Conservation (phyloP, 78 protist genomes). For the Dictyostelium capitatum region DNA sequence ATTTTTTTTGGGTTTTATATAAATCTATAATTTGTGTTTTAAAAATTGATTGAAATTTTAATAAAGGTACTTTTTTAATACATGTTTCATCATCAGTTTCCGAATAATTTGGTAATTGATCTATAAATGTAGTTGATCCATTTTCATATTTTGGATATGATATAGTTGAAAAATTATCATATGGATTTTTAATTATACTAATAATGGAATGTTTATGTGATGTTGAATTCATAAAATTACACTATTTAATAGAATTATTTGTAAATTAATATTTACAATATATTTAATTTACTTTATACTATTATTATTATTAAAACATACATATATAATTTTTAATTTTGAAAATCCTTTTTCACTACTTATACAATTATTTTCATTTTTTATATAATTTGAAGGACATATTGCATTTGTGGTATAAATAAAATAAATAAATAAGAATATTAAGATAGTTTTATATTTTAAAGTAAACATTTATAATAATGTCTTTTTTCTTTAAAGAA, state of each 20-base stretch:
- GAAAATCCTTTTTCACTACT: not conserved
- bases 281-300: not conserved
- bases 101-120: not conserved
- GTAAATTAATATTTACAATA: not conserved
- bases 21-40: not conserved
- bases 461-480: no score
- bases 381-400: not conserved
- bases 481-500: no score
- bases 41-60: conserved; percentile 2
- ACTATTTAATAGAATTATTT: not conserved
- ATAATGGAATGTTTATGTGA: not conserved
- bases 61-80: not conserved
- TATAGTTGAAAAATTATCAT: not conserved
- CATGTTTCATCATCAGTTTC: conserved; percentile 25
- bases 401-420: not conserved
- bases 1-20: not conserved
- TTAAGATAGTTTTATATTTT: not conserved
- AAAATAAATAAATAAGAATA: not conserved
- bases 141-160: not conserved
- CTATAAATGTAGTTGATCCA: not conserved
- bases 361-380: not conserved
- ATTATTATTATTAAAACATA: not conserved
- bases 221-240: not conserved
- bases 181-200: not conserved
- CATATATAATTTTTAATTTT: conserved; percentile 1